These are phyloP conservation scores for Suillus subalutaceus DNA, from an alignment of 768 basidiomycete genomes.

Conservation along the genomic window DNA sequence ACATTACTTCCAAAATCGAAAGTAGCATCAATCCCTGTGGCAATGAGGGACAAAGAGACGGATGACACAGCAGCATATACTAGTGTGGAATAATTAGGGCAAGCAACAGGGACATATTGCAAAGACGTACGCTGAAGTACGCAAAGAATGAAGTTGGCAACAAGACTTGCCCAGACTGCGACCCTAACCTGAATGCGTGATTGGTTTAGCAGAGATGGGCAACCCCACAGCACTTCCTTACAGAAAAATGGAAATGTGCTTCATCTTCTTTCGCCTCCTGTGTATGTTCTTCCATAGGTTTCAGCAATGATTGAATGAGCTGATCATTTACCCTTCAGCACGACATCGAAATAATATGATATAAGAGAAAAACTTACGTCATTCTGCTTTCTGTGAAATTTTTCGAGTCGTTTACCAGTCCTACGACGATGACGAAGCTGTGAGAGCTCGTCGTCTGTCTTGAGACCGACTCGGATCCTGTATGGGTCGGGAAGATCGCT, in stretches of 20 bases:
- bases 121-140: constrained; percentile 60
- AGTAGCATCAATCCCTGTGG: constrained; percentile 87
- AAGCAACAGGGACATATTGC: constrained; percentile 21
- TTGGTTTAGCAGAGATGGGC: background rate
- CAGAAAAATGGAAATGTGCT: constrained; percentile 66
- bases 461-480: constrained; percentile 60
- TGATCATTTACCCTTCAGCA: constrained; percentile 31
- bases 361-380: constrained; percentile 44
- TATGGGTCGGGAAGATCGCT: constrained; percentile 61
- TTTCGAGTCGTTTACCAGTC: constrained; percentile 63
- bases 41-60: constrained; percentile 81
- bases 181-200: constrained; percentile 68
- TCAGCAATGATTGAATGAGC: constrained; percentile 87
- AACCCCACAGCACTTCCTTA: constrained; percentile 36
- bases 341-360: constrained; percentile 5
- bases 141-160: constrained; percentile 73
- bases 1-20: constrained; percentile 86
- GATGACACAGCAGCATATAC: constrained; percentile 93
- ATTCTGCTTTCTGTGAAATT: constrained; percentile 75
- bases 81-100: constrained; percentile 27
- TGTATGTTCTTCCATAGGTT: constrained; percentile 89
- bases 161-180: constrained; percentile 83
- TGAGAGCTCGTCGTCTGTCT: constrained; percentile 64
- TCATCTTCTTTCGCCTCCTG: constrained; percentile 76
- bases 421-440: constrained; percentile 58